These are phyloP conservation scores for Chenopodium berlandieri DNA, from an alignment of 148 eudicot species.

Conservation along the genomic window DNA sequence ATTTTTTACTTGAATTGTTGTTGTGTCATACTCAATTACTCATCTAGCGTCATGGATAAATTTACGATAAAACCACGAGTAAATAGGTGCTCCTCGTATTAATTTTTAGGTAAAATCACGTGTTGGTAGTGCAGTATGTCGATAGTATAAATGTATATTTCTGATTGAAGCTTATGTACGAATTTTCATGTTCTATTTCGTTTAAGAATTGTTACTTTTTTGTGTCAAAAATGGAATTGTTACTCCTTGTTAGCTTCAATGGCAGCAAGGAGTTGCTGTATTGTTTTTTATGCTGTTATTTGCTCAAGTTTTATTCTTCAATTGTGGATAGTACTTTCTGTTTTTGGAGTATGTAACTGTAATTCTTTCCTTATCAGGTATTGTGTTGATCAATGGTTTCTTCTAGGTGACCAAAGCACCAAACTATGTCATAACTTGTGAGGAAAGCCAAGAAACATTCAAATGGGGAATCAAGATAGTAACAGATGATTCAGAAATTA, in stretches of 20 bases:
- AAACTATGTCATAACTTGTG: background rate
- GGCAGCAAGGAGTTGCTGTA: background rate
- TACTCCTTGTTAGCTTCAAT: background rate
- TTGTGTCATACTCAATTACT: no score
- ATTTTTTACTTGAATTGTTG: no score
- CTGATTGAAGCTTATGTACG: no score
- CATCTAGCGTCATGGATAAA: no score
- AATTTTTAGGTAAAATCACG: no score
- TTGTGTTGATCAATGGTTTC: background rate
- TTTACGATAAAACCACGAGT: no score
- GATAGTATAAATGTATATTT: no score
- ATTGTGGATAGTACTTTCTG: background rate
- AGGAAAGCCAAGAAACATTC: conserved; percentile 3
- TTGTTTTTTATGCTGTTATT: background rate
- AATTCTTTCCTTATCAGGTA: background rate
- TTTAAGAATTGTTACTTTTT: no score
- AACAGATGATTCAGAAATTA: background rate
- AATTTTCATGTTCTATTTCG: no score
- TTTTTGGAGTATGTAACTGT: background rate
- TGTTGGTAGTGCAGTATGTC: no score
- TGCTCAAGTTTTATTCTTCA: background rate
- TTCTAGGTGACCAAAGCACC: background rate
- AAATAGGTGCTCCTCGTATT: no score
- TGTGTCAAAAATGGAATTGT: no score
- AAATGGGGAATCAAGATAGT: conserved; percentile 22